phyloP scores from a whole-genome alignment of 1,284 basidiomycete species.

The Afroboletus lepidellus region DNA sequence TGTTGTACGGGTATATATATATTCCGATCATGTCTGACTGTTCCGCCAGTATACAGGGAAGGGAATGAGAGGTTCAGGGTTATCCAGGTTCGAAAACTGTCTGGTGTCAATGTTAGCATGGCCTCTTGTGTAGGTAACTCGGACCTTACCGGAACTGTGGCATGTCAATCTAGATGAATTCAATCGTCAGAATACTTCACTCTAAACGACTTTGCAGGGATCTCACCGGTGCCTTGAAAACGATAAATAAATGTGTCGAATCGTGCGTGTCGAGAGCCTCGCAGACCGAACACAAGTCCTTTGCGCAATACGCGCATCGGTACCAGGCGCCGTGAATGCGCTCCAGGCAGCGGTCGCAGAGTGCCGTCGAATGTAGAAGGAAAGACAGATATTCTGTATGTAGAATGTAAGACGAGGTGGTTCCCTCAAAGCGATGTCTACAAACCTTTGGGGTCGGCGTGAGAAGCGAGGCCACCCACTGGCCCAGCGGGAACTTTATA shows the following conservation, averaged over 20 bases:
- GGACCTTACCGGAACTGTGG: constrained; percentile 49
- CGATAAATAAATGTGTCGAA: constrained; percentile 77
- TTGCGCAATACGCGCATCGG: constrained; percentile 82
- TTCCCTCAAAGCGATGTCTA: background rate
- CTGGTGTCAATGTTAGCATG: constrained; percentile 36
- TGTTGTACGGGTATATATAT: constrained; percentile 1
- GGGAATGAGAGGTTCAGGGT: constrained; percentile 57
- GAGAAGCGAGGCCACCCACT: constrained; percentile 38
- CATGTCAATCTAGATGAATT: constrained; percentile 56
- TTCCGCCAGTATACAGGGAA: constrained; percentile 53
- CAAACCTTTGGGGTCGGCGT: constrained; percentile 59
- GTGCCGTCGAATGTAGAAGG: constrained; percentile 63
- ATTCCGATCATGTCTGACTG: background rate
- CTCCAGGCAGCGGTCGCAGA: constrained; percentile 77
- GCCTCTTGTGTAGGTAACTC: background rate
- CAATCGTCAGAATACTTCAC: constrained; percentile 3
- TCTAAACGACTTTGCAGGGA: constrained; percentile 1
- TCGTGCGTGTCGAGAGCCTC: constrained; percentile 79
- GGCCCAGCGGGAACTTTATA: constrained; percentile 72
- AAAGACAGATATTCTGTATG: constrained; percentile 63
- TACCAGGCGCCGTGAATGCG: constrained; percentile 82
- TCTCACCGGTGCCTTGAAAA: constrained; percentile 78
- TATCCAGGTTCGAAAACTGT: constrained; percentile 58
- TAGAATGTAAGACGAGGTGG: background rate
- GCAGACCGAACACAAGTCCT: constrained; percentile 79